Evolutionary conservation across 1,284 basidiomycete genomes (phyloP), one percentile per base, ranked within the genome.

Genomic region (Ganoderma sinense): DNA sequence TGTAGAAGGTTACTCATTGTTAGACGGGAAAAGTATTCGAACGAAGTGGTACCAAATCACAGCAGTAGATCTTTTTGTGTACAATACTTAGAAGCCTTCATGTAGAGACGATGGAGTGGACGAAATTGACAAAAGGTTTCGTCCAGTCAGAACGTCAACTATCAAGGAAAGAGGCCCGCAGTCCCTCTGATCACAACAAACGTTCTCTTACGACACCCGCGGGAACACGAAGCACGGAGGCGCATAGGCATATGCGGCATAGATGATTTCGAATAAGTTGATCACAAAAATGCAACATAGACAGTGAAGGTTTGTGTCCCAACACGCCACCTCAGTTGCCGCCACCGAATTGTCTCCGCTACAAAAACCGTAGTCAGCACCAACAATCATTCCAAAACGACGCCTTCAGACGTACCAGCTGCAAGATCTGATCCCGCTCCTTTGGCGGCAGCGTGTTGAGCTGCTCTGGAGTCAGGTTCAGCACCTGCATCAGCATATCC

Each of bases 401-500:
- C 13, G 31, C n/a, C n/a, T n/a, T n/a, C n/a, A 20, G 58, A 84
- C 91, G 70, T 73, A 96, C 95, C 79, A 98, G 82, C 76, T 94
- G 90, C 81, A 95, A 87, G 59, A 99, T 95, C n/a, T 95, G 93
- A 0, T 90, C 89, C 60, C 93, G 88, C 75, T 99, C 97, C 2
- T 88, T 86, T 1, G 94, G 91, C 29, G 96, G 94, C 60, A 99
- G 82, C 8, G 89, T 90, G 68, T 91, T 91, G 76, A 99, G 94
- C 81, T 99, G 96, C 61, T 96, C 95, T 51, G 88, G 91, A 0
- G 94, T 94, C 76, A 99, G 82, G 69, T 87, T 89, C 40, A 99
- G 83, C 0, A 99, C 96, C 82, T 97, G 96, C 79, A 94, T 85
- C 59, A 97, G 78, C 90, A 96, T 94, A 33, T 88, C 85, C 94